These are phyloP conservation scores for Leccinum uliginosum DNA, from an alignment of 768 basidiomycete species.

Conservation along the genomic window DNA sequence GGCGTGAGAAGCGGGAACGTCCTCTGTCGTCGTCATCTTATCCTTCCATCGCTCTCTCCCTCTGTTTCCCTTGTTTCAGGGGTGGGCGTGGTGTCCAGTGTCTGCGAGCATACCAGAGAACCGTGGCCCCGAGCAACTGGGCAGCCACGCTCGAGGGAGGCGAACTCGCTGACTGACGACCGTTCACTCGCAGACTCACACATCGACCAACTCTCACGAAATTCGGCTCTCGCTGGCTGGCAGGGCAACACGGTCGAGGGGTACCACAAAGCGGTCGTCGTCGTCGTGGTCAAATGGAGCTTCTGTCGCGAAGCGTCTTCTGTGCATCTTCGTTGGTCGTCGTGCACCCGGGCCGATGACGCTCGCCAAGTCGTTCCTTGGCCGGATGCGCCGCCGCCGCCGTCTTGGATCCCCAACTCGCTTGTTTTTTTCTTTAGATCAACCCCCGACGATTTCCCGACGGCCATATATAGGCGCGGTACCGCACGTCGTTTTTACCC, in stretches of 20 bases:
- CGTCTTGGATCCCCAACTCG: not conserved
- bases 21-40: not conserved
- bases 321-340: not conserved
- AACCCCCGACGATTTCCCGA: not conserved
- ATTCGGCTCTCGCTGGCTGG: not conserved
- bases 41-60: not conserved
- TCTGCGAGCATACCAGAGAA: not conserved
- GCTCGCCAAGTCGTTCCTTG: not conserved
- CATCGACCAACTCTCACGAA: constrained; percentile 8
- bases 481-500: constrained; percentile 6
- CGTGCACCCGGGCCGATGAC: not conserved
- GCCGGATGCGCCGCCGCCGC: not conserved
- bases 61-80: not conserved
- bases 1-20: not conserved
- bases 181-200: not conserved
- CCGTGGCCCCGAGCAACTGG: constrained; percentile 5
- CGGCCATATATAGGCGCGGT: constrained; percentile 14
- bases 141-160: not conserved
- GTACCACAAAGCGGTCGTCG: not conserved
- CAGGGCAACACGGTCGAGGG: not conserved
- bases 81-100: not conserved
- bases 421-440: not conserved
- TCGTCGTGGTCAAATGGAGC: not conserved
- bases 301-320: not conserved
- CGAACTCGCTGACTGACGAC: not conserved